Evolutionary conservation across 2,329 filamentous ascomycete species (phyloP), one percentile per base, ranked within the genome.

Genomic region (Sporothrix phasma): DNA sequence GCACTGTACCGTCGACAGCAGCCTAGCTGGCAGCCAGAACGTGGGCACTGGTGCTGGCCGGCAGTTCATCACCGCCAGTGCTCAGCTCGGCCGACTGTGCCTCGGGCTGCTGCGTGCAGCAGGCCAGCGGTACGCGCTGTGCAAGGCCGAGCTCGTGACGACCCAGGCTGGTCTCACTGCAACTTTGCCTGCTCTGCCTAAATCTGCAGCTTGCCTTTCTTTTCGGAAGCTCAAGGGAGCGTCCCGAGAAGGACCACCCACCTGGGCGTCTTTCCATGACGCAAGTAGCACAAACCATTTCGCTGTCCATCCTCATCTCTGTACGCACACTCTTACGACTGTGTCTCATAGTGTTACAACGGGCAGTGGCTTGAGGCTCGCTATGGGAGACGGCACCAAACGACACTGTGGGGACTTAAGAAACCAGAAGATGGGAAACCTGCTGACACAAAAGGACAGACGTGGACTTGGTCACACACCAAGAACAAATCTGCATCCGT

Each of bases 11-110:
- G 66, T 75, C 17, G 71, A 75, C 63, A 66, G 70, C n/a, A 70
- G 72, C 19, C 70, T 76, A 5, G 67, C 74, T n/a, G 75, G 76
- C 34, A 72, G 72, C 5, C 60, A 46, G 53, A 72, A 72, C 54
- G 70, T 71, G 15, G 71, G 71, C 60, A 72, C 69, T 61, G 69
- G 69, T 26, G 31, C 65, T 8, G 70, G 65, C 22, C 24, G 26
- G n/a, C 71, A 72, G 67, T 72, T 72, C 65, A 71, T 72, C 65
- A 69, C 67, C 3, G 71, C 45, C 69, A 67, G 56, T 72, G 71
- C 68, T 66, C 31, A 65, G 61, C 65, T 66, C 68, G 41, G 69
- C 70, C 26, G 71, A 72, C 66, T 72, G 71, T 65, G 69, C 68
- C 3, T 71, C 70, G 1, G 66, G 64, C 26, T 73, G 71, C 69